phyloP scores from a whole-genome alignment of 2,329 filamentous ascomycete genomes.

The Tolypocladium paradoxum region DNA sequence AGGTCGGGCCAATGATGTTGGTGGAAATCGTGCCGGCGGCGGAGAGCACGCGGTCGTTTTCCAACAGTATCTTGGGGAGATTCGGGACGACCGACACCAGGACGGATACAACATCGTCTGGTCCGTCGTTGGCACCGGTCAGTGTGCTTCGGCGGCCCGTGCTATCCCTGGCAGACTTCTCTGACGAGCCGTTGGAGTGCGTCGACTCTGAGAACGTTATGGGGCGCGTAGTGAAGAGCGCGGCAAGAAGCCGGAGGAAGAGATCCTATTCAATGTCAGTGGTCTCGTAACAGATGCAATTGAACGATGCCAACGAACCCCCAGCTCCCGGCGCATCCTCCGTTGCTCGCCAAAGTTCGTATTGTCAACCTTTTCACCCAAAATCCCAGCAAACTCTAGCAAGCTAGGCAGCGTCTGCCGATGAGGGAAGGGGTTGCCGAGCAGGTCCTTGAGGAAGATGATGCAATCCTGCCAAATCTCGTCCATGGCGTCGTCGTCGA shows the following conservation, averaged over 20 bases:
- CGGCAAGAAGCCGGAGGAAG: slow-evolving; percentile 76
- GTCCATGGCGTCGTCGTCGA: slow-evolving; percentile 96
- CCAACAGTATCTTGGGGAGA: slow-evolving; percentile 71
- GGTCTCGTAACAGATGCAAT: neutral
- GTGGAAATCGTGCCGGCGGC: slow-evolving; percentile 74
- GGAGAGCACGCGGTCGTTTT: slow-evolving; percentile 70
- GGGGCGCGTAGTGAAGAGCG: slow-evolving; percentile 86
- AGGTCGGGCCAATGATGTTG: slow-evolving; percentile 69
- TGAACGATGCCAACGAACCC: slow-evolving; percentile 43
- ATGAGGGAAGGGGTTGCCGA: slow-evolving; percentile 91
- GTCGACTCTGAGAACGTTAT: slow-evolving; percentile 55
- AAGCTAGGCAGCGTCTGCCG: slow-evolving; percentile 78
- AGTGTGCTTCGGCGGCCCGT: slow-evolving; percentile 25
- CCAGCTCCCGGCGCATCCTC: slow-evolving; percentile 82
- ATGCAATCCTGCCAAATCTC: slow-evolving; percentile 97
- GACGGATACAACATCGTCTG: slow-evolving; percentile 71
- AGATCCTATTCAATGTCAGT: slow-evolving; percentile 51
- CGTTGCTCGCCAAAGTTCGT: slow-evolving; percentile 93
- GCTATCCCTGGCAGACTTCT: slow-evolving; percentile 26
- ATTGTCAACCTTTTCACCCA: slow-evolving; percentile 94
- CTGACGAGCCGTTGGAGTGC: slow-evolving; percentile 21
- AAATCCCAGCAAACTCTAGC: slow-evolving; percentile 76
- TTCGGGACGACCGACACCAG: slow-evolving; percentile 70
- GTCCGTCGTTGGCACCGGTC: slow-evolving; percentile 32
- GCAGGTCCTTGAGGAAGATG: slow-evolving; percentile 76